These are phyloP conservation scores for Penicillium sp. DNA, from an alignment of 2,329 filamentous ascomycete genomes.

Conservation along the genomic window DNA sequence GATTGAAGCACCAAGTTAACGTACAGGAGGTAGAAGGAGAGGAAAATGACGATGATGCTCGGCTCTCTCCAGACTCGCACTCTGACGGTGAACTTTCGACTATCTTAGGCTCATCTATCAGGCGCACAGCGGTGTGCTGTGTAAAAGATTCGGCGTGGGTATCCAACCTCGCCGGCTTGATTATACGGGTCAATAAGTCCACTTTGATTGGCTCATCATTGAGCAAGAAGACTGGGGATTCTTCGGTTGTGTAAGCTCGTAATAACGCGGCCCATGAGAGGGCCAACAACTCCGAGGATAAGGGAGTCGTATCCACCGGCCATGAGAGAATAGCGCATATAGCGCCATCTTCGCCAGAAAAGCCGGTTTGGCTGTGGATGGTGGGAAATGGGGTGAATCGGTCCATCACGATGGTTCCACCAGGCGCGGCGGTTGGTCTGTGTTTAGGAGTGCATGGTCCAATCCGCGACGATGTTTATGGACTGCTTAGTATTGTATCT, in stretches of 20 bases:
- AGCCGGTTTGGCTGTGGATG: slow-evolving; percentile 11
- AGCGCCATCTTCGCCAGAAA: slow-evolving; percentile 17
- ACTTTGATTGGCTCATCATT: slow-evolving; percentile 35
- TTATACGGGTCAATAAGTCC: slow-evolving; percentile 25
- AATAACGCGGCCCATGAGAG: slow-evolving; percentile 39
- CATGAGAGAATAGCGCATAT: slow-evolving; percentile 21
- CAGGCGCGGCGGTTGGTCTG: neutral
- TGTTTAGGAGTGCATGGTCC: slow-evolving; percentile 19
- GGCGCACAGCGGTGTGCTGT: slow-evolving; percentile 33
- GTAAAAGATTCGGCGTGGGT: slow-evolving; percentile 11
- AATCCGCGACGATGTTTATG: slow-evolving; percentile 19
- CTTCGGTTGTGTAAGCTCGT: slow-evolving; percentile 37
- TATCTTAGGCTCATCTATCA: slow-evolving; percentile 15
- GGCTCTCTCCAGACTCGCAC: neutral
- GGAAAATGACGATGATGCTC: slow-evolving; percentile 3
- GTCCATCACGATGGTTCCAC: slow-evolving; percentile 26
- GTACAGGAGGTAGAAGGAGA: slow-evolving; percentile 14
- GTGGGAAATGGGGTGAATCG: slow-evolving; percentile 30
- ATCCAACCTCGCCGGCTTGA: slow-evolving; percentile 25
- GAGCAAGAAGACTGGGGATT: slow-evolving; percentile 37
- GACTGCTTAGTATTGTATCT: slow-evolving; percentile 22
- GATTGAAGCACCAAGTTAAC: slow-evolving; percentile 32
- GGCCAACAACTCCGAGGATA: slow-evolving; percentile 26
- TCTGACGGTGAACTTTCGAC: neutral
- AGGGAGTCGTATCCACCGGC: slow-evolving; percentile 20